Evolutionary conservation across 2,329 filamentous ascomycete genomes (phyloP).

Genomic region (Neocucurbitaria cava): DNA sequence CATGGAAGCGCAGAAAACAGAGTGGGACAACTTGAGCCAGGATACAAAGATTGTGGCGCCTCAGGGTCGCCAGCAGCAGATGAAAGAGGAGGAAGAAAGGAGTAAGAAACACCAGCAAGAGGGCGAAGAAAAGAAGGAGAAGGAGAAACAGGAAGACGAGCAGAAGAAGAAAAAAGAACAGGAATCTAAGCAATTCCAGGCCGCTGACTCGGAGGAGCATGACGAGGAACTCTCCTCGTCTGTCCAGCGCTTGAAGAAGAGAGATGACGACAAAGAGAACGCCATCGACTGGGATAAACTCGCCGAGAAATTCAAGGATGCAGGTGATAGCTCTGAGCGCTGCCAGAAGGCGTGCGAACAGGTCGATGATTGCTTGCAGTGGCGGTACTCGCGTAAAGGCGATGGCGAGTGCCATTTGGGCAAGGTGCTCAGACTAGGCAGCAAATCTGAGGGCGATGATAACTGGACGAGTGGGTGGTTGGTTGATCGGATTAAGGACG

Average conservation of each 20-base stretch:
- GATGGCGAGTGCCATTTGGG: conserved; percentile 44
- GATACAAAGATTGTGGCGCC: conserved; percentile 27
- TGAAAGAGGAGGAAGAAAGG: conserved; percentile 13
- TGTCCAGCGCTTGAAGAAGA: background rate
- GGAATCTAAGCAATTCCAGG: background rate
- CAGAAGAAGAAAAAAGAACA: conserved; percentile 4
- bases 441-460: conserved; percentile 18
- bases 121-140: conserved; percentile 3
- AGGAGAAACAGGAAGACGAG: conserved; percentile 16
- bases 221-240: background rate
- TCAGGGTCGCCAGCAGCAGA: conserved; percentile 20
- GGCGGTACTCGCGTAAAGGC: conserved; percentile 34
- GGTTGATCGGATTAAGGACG: conserved; percentile 35
- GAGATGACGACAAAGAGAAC: conserved; percentile 9
- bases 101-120: conserved; percentile 10
- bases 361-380: conserved; percentile 46
- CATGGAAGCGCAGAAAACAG: conserved; percentile 29
- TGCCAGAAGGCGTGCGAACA: conserved; percentile 40
- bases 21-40: conserved; percentile 45
- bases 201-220: background rate
- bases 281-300: conserved; percentile 24
- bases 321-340: conserved; percentile 26
- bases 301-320: conserved; percentile 25
- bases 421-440: conserved; percentile 40
- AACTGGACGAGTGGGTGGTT: conserved; percentile 48